Conservation (phyloP, 1,139 yeast genomes). For the Lodderomyces parapsilosis region DNA sequence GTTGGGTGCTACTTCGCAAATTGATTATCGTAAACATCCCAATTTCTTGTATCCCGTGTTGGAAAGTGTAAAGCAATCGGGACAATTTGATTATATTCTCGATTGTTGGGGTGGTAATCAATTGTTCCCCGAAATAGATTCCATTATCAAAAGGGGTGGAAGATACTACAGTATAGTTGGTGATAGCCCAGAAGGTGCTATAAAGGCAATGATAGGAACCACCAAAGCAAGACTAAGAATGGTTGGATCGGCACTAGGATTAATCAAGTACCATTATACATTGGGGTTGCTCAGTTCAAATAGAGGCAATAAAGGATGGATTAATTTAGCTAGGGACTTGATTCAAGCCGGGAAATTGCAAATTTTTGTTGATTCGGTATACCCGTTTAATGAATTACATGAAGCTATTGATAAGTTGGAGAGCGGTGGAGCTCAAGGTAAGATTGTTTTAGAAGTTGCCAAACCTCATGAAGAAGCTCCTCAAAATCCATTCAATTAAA, state of each 20-base stretch:
- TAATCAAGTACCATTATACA: conserved; percentile 14
- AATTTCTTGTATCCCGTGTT: conserved; percentile 22
- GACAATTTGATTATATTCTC: conserved; percentile 28
- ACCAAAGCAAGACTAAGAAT: conserved; percentile 4
- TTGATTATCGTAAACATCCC: conserved; percentile 47
- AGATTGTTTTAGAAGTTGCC: conserved; percentile 45
- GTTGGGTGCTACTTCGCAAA: conserved; percentile 51
- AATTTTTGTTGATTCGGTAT: conserved; percentile 53
- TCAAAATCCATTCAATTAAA: background rate
- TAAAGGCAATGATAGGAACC: conserved; percentile 3
- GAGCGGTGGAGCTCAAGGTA: conserved; percentile 58
- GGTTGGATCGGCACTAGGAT: conserved; percentile 13
- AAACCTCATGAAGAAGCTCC: background rate
- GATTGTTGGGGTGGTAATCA: conserved; percentile 31
- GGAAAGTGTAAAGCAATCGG: conserved; percentile 22
- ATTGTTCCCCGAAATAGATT: conserved; percentile 20
- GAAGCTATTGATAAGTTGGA: conserved; percentile 49
- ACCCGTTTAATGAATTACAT: conserved; percentile 46
- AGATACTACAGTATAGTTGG: conserved; percentile 54
- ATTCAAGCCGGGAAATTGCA: conserved; percentile 41
- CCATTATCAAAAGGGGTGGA: conserved; percentile 37
- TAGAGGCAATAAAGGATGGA: conserved; percentile 4
- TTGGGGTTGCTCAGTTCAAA: conserved; percentile 5
- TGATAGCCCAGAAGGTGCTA: conserved; percentile 10
- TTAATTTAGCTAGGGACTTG: conserved; percentile 19